phyloP scores from a whole-genome alignment of 23 red algal genomes.

The Rhodosorus marinus region DNA sequence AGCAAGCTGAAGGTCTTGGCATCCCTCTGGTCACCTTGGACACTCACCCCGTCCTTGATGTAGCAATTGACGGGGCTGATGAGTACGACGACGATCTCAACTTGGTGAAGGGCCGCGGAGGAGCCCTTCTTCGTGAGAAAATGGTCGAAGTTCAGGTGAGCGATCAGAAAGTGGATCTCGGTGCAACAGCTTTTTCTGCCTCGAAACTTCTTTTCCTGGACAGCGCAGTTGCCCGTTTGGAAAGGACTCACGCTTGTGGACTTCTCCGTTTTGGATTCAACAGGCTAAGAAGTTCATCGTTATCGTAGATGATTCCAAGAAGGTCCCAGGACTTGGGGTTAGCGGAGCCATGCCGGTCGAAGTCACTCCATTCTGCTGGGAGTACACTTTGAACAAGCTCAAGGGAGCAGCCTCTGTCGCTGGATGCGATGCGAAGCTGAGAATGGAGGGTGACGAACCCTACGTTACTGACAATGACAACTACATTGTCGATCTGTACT shows the following conservation, averaged over 20 bases:
- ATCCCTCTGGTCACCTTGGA: slow-evolving; percentile 82
- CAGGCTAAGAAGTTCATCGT: slow-evolving; percentile 89
- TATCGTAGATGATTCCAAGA: slow-evolving; percentile 94
- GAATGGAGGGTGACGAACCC: slow-evolving; percentile 36
- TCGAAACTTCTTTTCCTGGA: too few species aligned
- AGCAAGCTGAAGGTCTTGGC: slow-evolving; percentile 59
- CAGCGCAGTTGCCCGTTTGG: too few species aligned
- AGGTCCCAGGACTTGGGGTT: slow-evolving; percentile 70
- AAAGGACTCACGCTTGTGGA: too few species aligned
- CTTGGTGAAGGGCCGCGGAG: slow-evolving; percentile 91
- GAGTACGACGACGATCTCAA: slow-evolving; percentile 69
- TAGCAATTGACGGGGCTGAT: slow-evolving; percentile 95
- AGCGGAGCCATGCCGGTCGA: slow-evolving; percentile 96
- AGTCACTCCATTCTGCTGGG: slow-evolving; percentile 95
- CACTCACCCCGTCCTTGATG: slow-evolving; percentile 74
- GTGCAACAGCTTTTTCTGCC: too few species aligned
- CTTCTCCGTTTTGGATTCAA: too few species aligned
- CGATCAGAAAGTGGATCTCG: too few species aligned
- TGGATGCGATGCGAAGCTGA: slow-evolving; percentile 52
- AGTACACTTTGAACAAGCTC: slow-evolving; percentile 61
- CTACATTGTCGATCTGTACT: slow-evolving; percentile 97
- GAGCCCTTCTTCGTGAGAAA: slow-evolving; percentile 87
- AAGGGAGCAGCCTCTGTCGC: slow-evolving; percentile 25
- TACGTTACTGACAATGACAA: slow-evolving; percentile 98
- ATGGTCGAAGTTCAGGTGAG: slow-evolving; percentile 99